phyloP scores from a whole-genome alignment of 441 rosid genomes.

The Adansonia gregorii region DNA sequence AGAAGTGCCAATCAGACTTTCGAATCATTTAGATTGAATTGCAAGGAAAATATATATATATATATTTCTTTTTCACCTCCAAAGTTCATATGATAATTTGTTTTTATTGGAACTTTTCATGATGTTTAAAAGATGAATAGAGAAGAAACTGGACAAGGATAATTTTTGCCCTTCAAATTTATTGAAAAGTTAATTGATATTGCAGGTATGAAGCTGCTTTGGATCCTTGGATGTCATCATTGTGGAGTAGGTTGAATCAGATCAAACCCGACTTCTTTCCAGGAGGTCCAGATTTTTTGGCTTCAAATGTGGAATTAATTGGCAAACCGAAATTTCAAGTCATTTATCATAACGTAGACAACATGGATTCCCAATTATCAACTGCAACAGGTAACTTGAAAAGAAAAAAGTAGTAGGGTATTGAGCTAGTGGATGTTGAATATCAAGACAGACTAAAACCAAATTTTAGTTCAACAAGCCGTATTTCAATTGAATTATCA shows the following conservation, averaged over 20 bases:
- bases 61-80: not conserved
- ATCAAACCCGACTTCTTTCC: constrained; percentile 67
- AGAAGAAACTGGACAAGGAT: not conserved
- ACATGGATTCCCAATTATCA: constrained; percentile 32
- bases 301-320: constrained; percentile 47
- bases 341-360: constrained; percentile 46
- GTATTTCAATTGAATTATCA: constrained; percentile 16
- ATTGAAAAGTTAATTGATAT: constrained; percentile 23
- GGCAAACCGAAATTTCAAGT: constrained; percentile 71
- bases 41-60: not conserved
- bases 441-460: not conserved
- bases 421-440: constrained; percentile 13
- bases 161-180: not conserved
- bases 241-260: constrained; percentile 67
- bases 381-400: constrained; percentile 50
- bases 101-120: not conserved
- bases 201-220: constrained; percentile 88
- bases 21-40: not conserved
- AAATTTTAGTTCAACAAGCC: not conserved
- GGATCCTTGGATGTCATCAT: constrained; percentile 92
- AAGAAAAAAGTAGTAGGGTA: constrained; percentile 5
- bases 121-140: constrained; percentile 4
- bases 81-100: not conserved
- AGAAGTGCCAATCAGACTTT: not conserved
- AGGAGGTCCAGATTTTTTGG: constrained; percentile 60